phyloP scores from a whole-genome alignment of 2,329 filamentous ascomycete species.

The Paracamarosporium sp. region DNA sequence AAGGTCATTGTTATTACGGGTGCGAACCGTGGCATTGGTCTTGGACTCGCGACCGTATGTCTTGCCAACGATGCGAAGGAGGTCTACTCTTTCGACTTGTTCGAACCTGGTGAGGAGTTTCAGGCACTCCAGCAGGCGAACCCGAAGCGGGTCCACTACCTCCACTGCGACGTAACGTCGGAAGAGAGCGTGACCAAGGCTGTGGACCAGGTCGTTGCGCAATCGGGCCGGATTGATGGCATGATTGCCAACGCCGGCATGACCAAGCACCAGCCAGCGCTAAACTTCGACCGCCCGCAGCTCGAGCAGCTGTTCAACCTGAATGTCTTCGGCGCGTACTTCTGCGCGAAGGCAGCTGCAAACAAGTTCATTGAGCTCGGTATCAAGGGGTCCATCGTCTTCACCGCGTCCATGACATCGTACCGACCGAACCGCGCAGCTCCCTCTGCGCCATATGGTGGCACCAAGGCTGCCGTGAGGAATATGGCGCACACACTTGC shows the following conservation, averaged over 20 bases:
- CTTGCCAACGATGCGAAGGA: slow-evolving; percentile 55
- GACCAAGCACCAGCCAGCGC: slow-evolving; percentile 60
- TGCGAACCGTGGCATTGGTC: slow-evolving; percentile 48
- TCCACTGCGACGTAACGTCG: slow-evolving; percentile 58
- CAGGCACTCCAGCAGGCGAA: slow-evolving; percentile 49
- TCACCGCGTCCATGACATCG: slow-evolving; percentile 58
- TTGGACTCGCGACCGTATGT: slow-evolving; percentile 56
- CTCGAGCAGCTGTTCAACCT: slow-evolving; percentile 57
- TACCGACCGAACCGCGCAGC: slow-evolving; percentile 59
- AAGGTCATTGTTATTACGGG: slow-evolving; percentile 49
- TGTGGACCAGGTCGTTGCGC: slow-evolving; percentile 55
- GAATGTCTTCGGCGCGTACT: slow-evolving; percentile 57
- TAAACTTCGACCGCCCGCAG: slow-evolving; percentile 59
- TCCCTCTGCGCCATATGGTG: slow-evolving; percentile 57
- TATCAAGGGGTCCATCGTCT: slow-evolving; percentile 57
- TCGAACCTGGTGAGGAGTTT: slow-evolving; percentile 56
- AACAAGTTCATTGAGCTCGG: slow-evolving; percentile 54
- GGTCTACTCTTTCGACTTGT: slow-evolving; percentile 59
- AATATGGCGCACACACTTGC: slow-evolving; percentile 66
- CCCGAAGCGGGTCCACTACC: slow-evolving; percentile 52
- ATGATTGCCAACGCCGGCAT: slow-evolving; percentile 61
- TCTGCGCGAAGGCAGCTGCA: slow-evolving; percentile 55
- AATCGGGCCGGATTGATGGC: slow-evolving; percentile 57
- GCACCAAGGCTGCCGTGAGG: slow-evolving; percentile 51
- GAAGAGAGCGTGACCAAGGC: slow-evolving; percentile 55